Base-by-base conservation (phyloP, 2,329 filamentous ascomycete genomes). In the Geoglossum cookeanum region DNA sequence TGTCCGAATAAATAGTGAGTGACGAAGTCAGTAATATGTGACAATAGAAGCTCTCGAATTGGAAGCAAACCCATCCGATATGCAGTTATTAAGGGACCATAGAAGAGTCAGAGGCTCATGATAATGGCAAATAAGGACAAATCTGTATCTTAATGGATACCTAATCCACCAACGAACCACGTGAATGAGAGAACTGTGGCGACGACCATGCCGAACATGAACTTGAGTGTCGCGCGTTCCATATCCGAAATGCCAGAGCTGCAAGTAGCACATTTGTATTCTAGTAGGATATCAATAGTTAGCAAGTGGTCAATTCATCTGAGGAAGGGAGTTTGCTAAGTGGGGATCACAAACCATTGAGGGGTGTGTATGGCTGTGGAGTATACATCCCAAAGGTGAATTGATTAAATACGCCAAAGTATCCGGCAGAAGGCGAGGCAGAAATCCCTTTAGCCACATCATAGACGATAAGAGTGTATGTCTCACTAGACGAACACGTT, bases 331-430 rank as follows among this genome's bases (percentile, higher is more conserved):
- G 35, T 44, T 8, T 47, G 22, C 0, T 39, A 11, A 1, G 7
- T 51, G 4, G 29, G 49, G 59, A 64, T 58, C 37, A 60, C 74
- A 65, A 69, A 79, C 77, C 71, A 49, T 65, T 63, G 58, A 76
- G 70, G 5, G 75, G 71, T 4, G 71, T 74, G 64, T 78, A 76
- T 3, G 70, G 58, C 66, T 78, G 76, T 47, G 75, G 72, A 30
- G 65, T 64, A 65, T 85, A 85, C 77, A 85, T 81, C 59, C 78
- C 81, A 63, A 85, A 85, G 4, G 66, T 70, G 63, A 75, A 78
- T 15, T 74, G 70, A 58, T 71, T 72, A 63, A 71, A 75, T 1
- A 73, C 69, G 15, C 69, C 71, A 48, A 85, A 66, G 63, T 81
- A 74, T 4, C 81, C 81, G 0, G 80, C 71, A 13, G 65, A 66